phyloP scores from a whole-genome alignment of 2,329 filamentous ascomycete species.

The Monilinia polystroma region DNA sequence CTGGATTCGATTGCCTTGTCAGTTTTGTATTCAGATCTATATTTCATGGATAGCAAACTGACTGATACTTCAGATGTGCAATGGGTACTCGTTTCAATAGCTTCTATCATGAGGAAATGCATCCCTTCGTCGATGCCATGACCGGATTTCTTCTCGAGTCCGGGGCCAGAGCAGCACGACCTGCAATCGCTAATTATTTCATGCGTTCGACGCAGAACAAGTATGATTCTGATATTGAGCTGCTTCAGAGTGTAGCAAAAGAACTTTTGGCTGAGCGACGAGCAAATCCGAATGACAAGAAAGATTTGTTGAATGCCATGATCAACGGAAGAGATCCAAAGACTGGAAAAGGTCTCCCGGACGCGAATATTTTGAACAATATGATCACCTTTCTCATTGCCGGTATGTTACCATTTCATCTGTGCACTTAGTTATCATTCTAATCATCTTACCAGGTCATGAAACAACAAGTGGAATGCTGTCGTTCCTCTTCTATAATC shows the following conservation, averaged over 20 bases:
- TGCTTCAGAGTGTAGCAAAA: constrained; percentile 33
- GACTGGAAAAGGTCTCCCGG: constrained; percentile 63
- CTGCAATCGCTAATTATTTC: constrained; percentile 48
- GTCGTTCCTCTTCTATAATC: constrained; percentile 51
- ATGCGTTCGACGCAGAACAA: constrained; percentile 47
- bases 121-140: constrained; percentile 71
- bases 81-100: constrained; percentile 78
- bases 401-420: constrained; percentile 41
- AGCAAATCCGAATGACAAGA: constrained; percentile 55
- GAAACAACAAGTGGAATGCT: constrained; percentile 63
- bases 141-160: constrained; percentile 59
- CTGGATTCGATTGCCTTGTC: constrained; percentile 62
- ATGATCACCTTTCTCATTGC: constrained; percentile 68
- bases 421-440: constrained; percentile 45
- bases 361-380: constrained; percentile 64
- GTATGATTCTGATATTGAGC: constrained; percentile 54
- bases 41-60: not conserved
- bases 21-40: not conserved
- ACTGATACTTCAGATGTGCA: constrained; percentile 49
- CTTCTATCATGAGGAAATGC: constrained; percentile 66
- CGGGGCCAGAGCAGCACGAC: constrained; percentile 50
- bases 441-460: constrained; percentile 48
- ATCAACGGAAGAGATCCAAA: constrained; percentile 64
- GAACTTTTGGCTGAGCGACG: constrained; percentile 62
- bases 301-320: constrained; percentile 70